Evolutionary conservation across 2,329 filamentous ascomycete genomes (phyloP).

Genomic region (Scytalidium lignicola): DNA sequence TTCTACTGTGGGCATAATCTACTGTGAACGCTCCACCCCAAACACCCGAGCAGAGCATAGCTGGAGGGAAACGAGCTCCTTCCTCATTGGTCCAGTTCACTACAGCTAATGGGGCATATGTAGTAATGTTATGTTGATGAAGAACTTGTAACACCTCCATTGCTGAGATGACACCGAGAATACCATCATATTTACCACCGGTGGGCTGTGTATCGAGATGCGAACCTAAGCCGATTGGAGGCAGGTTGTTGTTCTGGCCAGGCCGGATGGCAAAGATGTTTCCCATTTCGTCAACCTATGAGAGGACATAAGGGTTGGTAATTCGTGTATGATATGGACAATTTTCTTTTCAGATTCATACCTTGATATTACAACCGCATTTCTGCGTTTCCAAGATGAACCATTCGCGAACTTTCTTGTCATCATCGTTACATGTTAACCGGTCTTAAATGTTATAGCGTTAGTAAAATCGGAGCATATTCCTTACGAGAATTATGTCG

Average conservation of each 20-base stretch:
- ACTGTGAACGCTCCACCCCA: slow-evolving; percentile 65
- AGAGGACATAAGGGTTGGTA: slow-evolving; percentile 3
- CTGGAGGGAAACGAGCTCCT: slow-evolving; percentile 69
- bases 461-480: neutral
- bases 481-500: too few relatives aligned
- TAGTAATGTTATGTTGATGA: slow-evolving; percentile 60
- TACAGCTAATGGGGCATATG: slow-evolving; percentile 56
- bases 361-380: neutral
- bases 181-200: slow-evolving; percentile 68
- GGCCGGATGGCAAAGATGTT: slow-evolving; percentile 5
- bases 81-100: slow-evolving; percentile 49
- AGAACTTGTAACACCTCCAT: slow-evolving; percentile 67
- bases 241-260: slow-evolving; percentile 5
- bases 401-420: slow-evolving; percentile 8
- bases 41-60: slow-evolving; percentile 67
- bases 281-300: slow-evolving; percentile 6
- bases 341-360: neutral
- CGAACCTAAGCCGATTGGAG: slow-evolving; percentile 6
- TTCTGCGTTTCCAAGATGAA: neutral
- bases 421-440: slow-evolving; percentile 6
- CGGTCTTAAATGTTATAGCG: neutral
- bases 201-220: slow-evolving; percentile 38
- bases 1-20: slow-evolving; percentile 52
- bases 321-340: slow-evolving; percentile 1
- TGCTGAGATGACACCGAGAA: slow-evolving; percentile 65